phyloP scores from a whole-genome alignment of 2,329 filamentous ascomycete species.

The Diaporthe amygdali region DNA sequence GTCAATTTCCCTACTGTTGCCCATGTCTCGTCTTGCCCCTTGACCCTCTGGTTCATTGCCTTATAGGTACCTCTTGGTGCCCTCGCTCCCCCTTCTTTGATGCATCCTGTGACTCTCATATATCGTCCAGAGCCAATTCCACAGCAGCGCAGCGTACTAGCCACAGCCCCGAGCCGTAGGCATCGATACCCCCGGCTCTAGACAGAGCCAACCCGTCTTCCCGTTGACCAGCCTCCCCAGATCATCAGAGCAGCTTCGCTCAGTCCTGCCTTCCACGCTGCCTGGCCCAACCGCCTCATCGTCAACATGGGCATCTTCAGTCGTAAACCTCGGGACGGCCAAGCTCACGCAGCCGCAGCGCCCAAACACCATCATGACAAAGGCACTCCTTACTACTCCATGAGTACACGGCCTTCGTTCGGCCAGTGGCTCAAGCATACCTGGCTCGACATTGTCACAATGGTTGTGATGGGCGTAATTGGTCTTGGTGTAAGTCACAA shows the following conservation, averaged over 20 bases:
- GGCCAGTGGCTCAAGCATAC: slow-evolving; percentile 74
- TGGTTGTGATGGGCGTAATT: slow-evolving; percentile 68
- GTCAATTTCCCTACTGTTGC: neutral
- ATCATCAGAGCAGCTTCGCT: neutral
- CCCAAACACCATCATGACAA: slow-evolving; percentile 9
- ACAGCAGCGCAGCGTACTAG: neutral
- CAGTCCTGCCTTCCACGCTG: neutral
- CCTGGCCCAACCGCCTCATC: neutral
- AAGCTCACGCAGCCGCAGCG: slow-evolving; percentile 11
- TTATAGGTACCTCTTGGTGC: neutral
- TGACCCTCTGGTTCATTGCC: neutral
- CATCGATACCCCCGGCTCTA: neutral
- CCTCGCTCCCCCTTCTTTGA: neutral
- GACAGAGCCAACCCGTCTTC: neutral
- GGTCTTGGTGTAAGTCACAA: slow-evolving; percentile 66
- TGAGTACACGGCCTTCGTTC: slow-evolving; percentile 44
- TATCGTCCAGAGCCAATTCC: neutral
- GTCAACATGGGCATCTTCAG: slow-evolving; percentile 33
- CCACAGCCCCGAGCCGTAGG: neutral
- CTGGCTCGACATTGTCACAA: slow-evolving; percentile 71
- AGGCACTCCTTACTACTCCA: slow-evolving; percentile 31
- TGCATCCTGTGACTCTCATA: neutral
- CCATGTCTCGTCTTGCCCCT: neutral
- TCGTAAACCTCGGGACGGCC: slow-evolving; percentile 28
- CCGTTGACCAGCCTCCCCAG: neutral